Percentiles rank a stretch among this genome's conserved stretches.
Evolutionary conservation across 768 basidiomycete genomes (phyloP).

Genomic region (Mycena maculata): DNA sequence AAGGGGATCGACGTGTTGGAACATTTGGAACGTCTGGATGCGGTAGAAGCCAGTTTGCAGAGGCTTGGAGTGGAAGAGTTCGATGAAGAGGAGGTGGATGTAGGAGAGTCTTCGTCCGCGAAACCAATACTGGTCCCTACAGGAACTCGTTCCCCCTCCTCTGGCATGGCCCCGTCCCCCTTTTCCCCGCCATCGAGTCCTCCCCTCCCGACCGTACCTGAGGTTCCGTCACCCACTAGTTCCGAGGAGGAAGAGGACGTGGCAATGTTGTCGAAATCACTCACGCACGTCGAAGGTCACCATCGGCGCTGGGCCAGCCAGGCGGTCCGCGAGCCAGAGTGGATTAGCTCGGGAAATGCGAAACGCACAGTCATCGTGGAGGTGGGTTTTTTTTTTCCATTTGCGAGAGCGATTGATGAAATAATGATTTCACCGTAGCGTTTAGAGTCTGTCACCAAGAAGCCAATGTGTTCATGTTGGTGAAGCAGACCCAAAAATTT

Average conservation of each 20-base stretch:
- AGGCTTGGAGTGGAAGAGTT: conserved; percentile 74
- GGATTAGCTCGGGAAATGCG: conserved; percentile 57
- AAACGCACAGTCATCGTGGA: conserved; percentile 78
- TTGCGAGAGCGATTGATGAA: background rate
- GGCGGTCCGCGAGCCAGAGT: conserved; percentile 53
- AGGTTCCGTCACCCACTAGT: conserved; percentile 62
- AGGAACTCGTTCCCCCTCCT: conserved; percentile 50
- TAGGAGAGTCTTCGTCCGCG: conserved; percentile 61
- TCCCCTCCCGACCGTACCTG: conserved; percentile 63
- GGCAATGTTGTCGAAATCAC: conserved; percentile 76
- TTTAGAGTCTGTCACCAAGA: conserved; percentile 75
- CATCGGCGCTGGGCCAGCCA: conserved; percentile 50
- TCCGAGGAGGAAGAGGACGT: conserved; percentile 80
- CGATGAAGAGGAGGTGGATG: conserved; percentile 71
- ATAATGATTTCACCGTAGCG: conserved; percentile 57
- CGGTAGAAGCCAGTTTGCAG: conserved; percentile 82
- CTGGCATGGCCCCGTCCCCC: conserved; percentile 53
- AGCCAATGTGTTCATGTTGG: conserved; percentile 81
- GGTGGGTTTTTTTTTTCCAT: conserved; percentile 55
- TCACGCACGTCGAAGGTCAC: conserved; percentile 73
- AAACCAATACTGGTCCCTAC: conserved; percentile 38
- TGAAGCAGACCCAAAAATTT: conserved; percentile 40
- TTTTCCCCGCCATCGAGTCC: conserved; percentile 73
- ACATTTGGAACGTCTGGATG: conserved; percentile 87
- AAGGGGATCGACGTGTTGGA: conserved; percentile 89